Evolutionary conservation across 352 stramenopile genomes (phyloP), one percentile per base, ranked within the genome.

Genomic region (Globisporangium irregulare): DNA sequence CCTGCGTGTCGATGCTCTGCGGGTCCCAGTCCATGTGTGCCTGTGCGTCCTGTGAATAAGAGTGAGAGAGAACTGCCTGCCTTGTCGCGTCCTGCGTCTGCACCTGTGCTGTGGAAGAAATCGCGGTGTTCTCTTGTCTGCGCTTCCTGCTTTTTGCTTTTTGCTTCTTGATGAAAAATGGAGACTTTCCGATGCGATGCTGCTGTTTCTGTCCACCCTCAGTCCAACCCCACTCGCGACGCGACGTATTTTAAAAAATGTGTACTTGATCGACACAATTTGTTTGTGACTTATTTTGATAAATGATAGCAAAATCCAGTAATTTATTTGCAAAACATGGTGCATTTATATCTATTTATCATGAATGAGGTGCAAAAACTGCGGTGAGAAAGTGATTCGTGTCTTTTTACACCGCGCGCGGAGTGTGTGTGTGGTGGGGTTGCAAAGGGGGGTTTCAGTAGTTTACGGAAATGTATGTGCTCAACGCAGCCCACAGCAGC

Each of bases 11-110:
- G 20, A 62, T 76, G 51, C 74, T 74, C 46, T 68, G 73, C 41
- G 82, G 77, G 70, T 92, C 80, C 86, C 86, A 93, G 72, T 92
- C 83, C 86, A 92, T 93, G 34, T 51, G 14, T 59, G 22, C 7
- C 27, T 61, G n/a, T 53, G 50, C 6, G 22, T 38, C 25, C 15
- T 51, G 18, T 46, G 12, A 20, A 46, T 51, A 6, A 50, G 18
- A 50, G 43, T 24, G 43, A 51, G 18, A 20, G 43, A 50, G 41
- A 50, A 14, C 38, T 46, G 38, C 10, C 10, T 43, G 36, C 38
- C 38, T 32, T 32, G 29, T 4, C 14, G 43, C 6, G 43, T 22
- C 12, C 43, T 41, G 36, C 10, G 36, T 41, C 38, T 46, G 38
- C 18, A 24, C 29, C 29, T 32, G 46, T 24, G 46, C 46, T 53